Conservation (phyloP, 208 protist genomes). For the Leishmania aethiopica region DNA sequence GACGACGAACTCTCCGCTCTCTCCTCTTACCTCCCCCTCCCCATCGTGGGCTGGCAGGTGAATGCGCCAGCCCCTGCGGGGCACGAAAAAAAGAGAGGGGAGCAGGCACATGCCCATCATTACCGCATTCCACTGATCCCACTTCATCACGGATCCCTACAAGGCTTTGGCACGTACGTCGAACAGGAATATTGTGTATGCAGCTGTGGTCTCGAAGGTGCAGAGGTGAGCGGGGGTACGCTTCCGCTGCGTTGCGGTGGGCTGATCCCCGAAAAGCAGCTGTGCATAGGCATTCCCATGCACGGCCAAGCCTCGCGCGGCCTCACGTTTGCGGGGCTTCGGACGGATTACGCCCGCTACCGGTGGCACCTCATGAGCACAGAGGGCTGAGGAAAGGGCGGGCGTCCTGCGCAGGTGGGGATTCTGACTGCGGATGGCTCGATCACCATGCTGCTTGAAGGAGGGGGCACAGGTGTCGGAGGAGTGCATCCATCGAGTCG, state of each 20-base stretch:
- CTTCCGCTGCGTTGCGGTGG: neutral
- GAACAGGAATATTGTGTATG: neutral
- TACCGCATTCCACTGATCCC: neutral
- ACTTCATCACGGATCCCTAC: neutral
- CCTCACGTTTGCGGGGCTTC: neutral
- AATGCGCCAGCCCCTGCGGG: neutral
- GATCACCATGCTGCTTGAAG: no score
- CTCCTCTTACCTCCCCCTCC: neutral
- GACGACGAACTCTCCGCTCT: neutral
- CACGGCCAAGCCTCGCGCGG: neutral
- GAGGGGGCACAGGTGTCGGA: neutral
- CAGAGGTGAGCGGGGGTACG: neutral
- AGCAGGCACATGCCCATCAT: neutral
- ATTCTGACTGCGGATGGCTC: no score
- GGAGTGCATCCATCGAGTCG: neutral
- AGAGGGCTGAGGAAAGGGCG: neutral
- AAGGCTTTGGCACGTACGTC: neutral
- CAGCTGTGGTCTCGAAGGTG: no score
- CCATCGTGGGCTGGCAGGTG: neutral
- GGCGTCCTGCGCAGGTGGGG: neutral
- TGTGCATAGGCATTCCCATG: neutral
- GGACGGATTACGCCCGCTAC: neutral
- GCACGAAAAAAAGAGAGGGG: neutral
- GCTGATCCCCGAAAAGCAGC: neutral
- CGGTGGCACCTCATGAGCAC: neutral